Conservation (phyloP, 306 rosid species). For the Dalbergia cultrata region DNA sequence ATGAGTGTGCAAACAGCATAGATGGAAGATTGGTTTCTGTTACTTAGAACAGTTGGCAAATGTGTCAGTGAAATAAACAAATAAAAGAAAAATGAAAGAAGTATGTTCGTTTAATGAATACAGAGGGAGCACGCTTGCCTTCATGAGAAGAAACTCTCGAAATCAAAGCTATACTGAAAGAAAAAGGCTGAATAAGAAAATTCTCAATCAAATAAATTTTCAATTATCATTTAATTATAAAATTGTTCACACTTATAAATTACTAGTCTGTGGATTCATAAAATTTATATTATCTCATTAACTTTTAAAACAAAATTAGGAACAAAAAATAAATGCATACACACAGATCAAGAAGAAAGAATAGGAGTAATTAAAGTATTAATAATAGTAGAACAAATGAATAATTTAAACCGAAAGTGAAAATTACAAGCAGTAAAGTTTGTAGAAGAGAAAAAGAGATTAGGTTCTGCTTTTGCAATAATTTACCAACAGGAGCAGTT, state of each 20-base stretch:
- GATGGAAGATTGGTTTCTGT: constrained; percentile 7
- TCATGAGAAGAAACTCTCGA: constrained; percentile 70
- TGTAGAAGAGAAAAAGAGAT: constrained; percentile 39
- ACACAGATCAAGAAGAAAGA: background rate
- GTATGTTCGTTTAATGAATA: constrained; percentile 60
- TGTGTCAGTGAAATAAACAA: constrained; percentile 64
- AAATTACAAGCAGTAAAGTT: constrained; percentile 49
- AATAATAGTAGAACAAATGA: background rate
- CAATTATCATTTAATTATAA: background rate
- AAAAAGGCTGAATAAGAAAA: background rate
- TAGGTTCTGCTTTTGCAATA: constrained; percentile 67
- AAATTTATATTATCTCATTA: background rate
- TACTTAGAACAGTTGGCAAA: constrained; percentile 64
- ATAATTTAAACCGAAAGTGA: constrained; percentile 33
- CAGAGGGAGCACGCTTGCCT: constrained; percentile 66
- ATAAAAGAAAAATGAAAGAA: constrained; percentile 31
- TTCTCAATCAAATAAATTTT: background rate
- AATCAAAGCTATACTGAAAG: constrained; percentile 38
- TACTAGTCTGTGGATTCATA: background rate
- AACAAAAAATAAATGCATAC: background rate
- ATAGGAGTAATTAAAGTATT: background rate
- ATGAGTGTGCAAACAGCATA: constrained; percentile 74
- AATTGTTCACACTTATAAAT: background rate
- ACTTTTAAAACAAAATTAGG: background rate
- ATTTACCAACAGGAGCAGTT: constrained; percentile 66